phyloP scores from a whole-genome alignment of 768 basidiomycete genomes.

The Suillus plorans region DNA sequence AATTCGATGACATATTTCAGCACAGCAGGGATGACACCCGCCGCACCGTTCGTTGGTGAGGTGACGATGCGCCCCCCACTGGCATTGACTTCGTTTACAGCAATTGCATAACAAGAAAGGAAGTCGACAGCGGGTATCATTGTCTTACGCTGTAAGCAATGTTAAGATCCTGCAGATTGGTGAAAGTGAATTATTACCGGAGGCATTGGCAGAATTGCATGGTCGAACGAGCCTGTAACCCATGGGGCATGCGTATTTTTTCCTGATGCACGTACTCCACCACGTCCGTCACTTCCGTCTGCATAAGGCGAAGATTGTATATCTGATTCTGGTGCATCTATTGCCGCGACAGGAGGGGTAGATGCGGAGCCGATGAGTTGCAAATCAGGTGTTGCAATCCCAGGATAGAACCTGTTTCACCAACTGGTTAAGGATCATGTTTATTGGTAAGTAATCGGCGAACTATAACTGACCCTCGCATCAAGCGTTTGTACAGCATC shows the following conservation, averaged over 20 bases:
- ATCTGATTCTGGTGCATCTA: constrained; percentile 23
- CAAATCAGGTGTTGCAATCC: constrained; percentile 37
- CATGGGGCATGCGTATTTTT: constrained; percentile 29
- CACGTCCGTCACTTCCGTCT: constrained; percentile 7
- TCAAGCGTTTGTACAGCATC: constrained; percentile 83
- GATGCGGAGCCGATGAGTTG: constrained; percentile 35
- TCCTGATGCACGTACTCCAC: constrained; percentile 4
- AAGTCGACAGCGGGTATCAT: constrained; percentile 94
- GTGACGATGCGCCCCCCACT: constrained; percentile 93
- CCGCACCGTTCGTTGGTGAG: constrained; percentile 90
- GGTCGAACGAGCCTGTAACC: constrained; percentile 78
- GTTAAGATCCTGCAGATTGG: constrained; percentile 8
- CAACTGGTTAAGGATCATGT: constrained; percentile 21
- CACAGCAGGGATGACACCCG: constrained; percentile 90
- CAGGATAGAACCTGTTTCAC: constrained; percentile 47
- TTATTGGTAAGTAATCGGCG: neutral
- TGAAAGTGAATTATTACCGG: constrained; percentile 51
- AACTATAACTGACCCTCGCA: constrained; percentile 65
- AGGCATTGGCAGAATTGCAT: constrained; percentile 77
- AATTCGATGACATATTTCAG: constrained; percentile 92
- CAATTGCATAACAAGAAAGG: constrained; percentile 90
- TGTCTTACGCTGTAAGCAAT: constrained; percentile 60
- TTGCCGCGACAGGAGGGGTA: constrained; percentile 17
- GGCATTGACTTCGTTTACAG: constrained; percentile 94
- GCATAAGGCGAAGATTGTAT: neutral